A percentile compares a stretch with the other conserved stretches of the same genome.
Conservation (phyloP, 2,329 filamentous ascomycete species). For the Exophiala alcalophila region DNA sequence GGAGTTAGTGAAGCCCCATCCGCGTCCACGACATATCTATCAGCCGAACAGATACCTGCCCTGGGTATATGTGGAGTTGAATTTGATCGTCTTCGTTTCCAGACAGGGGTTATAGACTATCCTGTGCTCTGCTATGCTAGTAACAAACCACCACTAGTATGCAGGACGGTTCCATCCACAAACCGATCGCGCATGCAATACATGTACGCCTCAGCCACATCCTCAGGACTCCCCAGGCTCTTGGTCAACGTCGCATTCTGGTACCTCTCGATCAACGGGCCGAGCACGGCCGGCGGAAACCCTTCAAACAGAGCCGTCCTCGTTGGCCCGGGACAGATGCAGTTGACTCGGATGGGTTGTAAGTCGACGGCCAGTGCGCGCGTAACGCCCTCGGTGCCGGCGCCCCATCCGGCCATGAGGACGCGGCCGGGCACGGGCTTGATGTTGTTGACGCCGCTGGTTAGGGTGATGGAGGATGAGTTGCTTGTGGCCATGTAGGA, state of each 20-base stretch:
- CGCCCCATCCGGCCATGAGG: constrained; percentile 35
- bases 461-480: constrained; percentile 41
- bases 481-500: constrained; percentile 35
- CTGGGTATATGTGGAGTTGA: no score
- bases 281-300: constrained; percentile 11
- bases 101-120: no score
- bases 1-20: no score
- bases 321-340: constrained; percentile 42
- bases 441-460: constrained; percentile 44
- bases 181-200: constrained; percentile 47
- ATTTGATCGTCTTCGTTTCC: no score
- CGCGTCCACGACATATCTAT: no score
- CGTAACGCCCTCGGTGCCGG: constrained; percentile 35
- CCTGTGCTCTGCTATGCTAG: no score
- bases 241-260: constrained; percentile 32
- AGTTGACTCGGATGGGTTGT: constrained; percentile 43
- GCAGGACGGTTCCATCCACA: constrained; percentile 37
- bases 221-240: constrained; percentile 34
- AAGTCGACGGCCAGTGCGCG: constrained; percentile 43
- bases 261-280: constrained; percentile 37
- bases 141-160: constrained; percentile 39
- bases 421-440: constrained; percentile 51
- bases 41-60: no score
- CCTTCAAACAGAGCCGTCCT: constrained; percentile 33
- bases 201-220: constrained; percentile 46